A percentile compares a stretch with the other conserved stretches of the same genome.
phyloP scores from a whole-genome alignment of 2,329 filamentous ascomycete species.

The Biscogniauxia sp. region DNA sequence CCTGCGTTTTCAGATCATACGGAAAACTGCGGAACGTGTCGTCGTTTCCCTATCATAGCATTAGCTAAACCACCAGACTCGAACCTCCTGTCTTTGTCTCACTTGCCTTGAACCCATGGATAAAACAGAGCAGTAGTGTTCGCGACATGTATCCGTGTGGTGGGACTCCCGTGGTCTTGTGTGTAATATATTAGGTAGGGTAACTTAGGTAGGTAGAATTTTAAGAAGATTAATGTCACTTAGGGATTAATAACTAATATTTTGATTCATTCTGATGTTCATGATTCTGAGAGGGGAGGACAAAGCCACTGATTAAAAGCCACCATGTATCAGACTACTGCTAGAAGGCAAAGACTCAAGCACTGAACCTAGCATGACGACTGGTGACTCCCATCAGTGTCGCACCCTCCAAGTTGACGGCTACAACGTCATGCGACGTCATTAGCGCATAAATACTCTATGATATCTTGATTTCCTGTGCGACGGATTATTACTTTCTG shows the following conservation, averaged over 20 bases:
- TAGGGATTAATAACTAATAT: neutral
- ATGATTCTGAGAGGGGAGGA: neutral
- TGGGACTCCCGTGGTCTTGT: neutral
- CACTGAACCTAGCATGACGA: neutral
- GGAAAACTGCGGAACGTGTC: conserved; percentile 69
- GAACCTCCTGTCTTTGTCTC: neutral
- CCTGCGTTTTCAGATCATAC: conserved; percentile 55
- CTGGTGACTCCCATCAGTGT: conserved; percentile 6
- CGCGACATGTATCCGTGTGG: conserved; percentile 36
- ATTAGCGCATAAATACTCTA: conserved; percentile 8
- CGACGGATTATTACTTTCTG: neutral
- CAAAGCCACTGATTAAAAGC: neutral
- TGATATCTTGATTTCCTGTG: conserved; percentile 2
- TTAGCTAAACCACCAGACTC: conserved; percentile 3
- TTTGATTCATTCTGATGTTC: neutral
- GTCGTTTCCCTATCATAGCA: conserved; percentile 55
- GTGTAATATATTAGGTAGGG: neutral
- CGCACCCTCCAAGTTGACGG: conserved; percentile 15
- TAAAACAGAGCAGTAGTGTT: conserved; percentile 68
- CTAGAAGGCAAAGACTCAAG: neutral
- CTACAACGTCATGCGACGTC: conserved; percentile 26
- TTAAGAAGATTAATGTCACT: neutral
- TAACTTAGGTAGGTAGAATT: too few relatives aligned
- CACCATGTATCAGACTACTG: neutral
- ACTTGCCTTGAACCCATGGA: conserved; percentile 69